Conservation (phyloP, 345 rosid species). For the Euphorbia peplus region DNA sequence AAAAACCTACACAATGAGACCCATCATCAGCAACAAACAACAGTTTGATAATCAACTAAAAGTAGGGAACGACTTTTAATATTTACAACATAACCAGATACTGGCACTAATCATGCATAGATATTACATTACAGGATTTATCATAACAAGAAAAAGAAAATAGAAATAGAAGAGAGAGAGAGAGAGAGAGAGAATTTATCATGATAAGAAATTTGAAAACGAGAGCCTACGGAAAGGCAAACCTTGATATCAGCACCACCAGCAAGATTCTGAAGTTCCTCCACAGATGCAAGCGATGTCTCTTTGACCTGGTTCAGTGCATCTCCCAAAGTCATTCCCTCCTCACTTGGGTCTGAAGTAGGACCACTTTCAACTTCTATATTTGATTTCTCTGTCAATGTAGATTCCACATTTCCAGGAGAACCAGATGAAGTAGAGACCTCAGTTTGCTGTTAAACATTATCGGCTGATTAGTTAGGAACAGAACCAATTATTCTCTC, state of each 20-base stretch:
- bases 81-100: background rate
- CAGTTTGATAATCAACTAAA: background rate
- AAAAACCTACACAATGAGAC: background rate
- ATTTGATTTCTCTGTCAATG: constrained; percentile 44
- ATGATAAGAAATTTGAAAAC: background rate
- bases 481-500: constrained; percentile 15
- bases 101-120: background rate
- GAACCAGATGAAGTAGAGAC: constrained; percentile 51
- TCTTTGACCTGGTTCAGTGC: constrained; percentile 77
- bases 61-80: background rate
- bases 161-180: no score
- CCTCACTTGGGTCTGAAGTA: constrained; percentile 50
- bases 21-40: background rate
- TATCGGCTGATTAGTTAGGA: constrained; percentile 18
- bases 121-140: background rate
- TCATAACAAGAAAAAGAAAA: background rate
- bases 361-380: constrained; percentile 49
- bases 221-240: constrained; percentile 1
- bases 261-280: constrained; percentile 93
- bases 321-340: constrained; percentile 73
- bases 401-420: constrained; percentile 44
- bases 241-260: constrained; percentile 99
- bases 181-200: no score
- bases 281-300: constrained; percentile 78
- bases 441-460: constrained; percentile 45